Base-by-base conservation (phyloP, 192 early-diverging fungal species). In the Coemansia javaensis region DNA sequence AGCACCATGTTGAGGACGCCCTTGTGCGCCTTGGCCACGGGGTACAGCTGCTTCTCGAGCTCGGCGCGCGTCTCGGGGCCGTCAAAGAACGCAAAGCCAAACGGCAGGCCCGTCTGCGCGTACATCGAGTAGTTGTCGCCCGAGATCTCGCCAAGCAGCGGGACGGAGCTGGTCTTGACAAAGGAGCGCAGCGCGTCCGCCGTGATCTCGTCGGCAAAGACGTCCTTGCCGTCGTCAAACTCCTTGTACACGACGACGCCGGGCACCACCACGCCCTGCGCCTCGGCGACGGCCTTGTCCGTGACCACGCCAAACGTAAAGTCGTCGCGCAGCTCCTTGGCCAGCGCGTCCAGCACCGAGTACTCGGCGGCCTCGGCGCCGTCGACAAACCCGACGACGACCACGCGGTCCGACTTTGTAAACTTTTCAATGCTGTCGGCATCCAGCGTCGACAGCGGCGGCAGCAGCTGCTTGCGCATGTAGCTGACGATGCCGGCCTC, bases 381-480 rank as follows among this genome's bases (percentile, higher is more conserved):
- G 28, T 75, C 56, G 47, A 94, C 76, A 81, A 83, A 90, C 47
- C 83, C 96, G 50, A 98, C 72, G 50, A 97, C 74, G 46, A 97
- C 92, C 23, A 94, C 88, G 44, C 86, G 84, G 77, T 97, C 93
- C 13, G 87, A 86, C 37, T 59, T 63, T 44, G 85, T 78, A 70
- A 98, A 97, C 8, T 77, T 71, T 44, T 74, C 77, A 58, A 94
- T 75, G 49, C 74, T 84, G 32, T 82, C 85, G 46, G 80, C 72
- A 17, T 68, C 67, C 25, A 98, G 59, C 23, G 63, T 74, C 20
- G 88, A 80, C 24, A 96, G 66, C 34, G 93, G 79, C 34, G 96
- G 96, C 36, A 90, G 79, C 22, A 78, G 58, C 77, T 94, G 91
- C 88, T 93, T 96, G 60, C 85, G 82, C 91, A 98, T 94, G 80